These are phyloP conservation scores for Cryptosporidium viatorum DNA, from an alignment of 169 alveolate genomes.

Conservation along the genomic window DNA sequence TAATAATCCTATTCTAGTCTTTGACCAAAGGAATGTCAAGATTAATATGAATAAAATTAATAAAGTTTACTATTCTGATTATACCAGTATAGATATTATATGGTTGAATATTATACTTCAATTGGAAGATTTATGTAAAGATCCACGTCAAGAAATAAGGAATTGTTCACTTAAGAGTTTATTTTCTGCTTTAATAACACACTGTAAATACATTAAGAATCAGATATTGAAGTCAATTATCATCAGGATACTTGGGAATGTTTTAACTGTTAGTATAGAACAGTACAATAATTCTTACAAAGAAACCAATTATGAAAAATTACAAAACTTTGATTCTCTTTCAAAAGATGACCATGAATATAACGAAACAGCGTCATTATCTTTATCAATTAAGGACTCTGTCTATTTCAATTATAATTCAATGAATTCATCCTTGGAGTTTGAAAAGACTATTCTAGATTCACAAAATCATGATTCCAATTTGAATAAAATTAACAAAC, in stretches of 20 bases:
- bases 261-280: slow-evolving; percentile 7
- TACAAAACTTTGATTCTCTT: neutral
- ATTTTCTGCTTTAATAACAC: slow-evolving; percentile 31
- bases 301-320: neutral
- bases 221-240: slow-evolving; percentile 6
- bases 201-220: slow-evolving; percentile 25
- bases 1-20: neutral
- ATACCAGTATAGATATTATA: slow-evolving; percentile 12
- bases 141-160: slow-evolving; percentile 62
- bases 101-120: slow-evolving; percentile 67
- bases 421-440: neutral
- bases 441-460: neutral
- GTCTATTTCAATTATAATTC: neutral
- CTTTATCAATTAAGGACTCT: neutral
- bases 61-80: slow-evolving; percentile 7
- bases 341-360: neutral
- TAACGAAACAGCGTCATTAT: neutral
- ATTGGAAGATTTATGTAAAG: slow-evolving; percentile 49
- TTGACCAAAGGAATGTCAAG: slow-evolving; percentile 26
- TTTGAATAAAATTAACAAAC: neutral
- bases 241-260: slow-evolving; percentile 6
- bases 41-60: neutral
- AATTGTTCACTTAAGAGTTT: slow-evolving; percentile 52
- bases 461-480: neutral
- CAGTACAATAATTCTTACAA: neutral